phyloP scores from a whole-genome alignment of 1,284 basidiomycete species.

The Trichosporon sp. region DNA sequence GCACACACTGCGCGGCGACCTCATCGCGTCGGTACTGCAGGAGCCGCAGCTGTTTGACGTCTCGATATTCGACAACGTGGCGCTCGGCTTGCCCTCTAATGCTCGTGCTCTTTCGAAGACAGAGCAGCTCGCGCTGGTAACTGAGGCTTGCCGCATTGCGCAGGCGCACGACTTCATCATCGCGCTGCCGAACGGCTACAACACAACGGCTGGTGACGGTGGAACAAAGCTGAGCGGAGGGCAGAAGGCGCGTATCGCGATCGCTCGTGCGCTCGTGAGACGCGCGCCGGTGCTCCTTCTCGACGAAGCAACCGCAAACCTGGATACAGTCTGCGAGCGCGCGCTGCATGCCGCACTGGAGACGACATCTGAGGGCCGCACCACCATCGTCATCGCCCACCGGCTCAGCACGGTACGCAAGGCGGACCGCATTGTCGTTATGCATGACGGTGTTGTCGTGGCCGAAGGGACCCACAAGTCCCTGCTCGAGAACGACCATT shows the following conservation, averaged over 20 bases:
- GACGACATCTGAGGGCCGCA: background rate
- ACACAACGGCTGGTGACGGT: conserved; percentile 54
- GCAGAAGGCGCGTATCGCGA: conserved; percentile 53
- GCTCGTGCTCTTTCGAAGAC: conserved; percentile 74
- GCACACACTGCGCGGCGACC: conserved; percentile 54
- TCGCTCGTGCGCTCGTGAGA: conserved; percentile 52
- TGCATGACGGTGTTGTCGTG: background rate
- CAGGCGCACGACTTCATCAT: conserved; percentile 69
- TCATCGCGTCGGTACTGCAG: conserved; percentile 83
- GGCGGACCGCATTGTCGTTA: background rate
- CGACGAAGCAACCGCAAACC: conserved; percentile 58
- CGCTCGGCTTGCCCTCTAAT: conserved; percentile 71
- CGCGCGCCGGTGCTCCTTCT: conserved; percentile 52
- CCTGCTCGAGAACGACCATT: background rate
- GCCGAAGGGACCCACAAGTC: background rate
- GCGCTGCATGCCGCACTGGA: conserved; percentile 81
- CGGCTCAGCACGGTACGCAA: background rate
- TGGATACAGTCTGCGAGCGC: conserved; percentile 86
- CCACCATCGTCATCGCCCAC: background rate
- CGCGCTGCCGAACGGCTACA: conserved; percentile 79
- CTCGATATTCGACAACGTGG: conserved; percentile 88
- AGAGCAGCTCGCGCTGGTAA: conserved; percentile 83
- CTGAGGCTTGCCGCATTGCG: conserved; percentile 51
- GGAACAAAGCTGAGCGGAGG: conserved; percentile 38
- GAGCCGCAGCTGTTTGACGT: conserved; percentile 61